These are phyloP conservation scores for Plantago elongata DNA, from an alignment of 257 asterid genomes.

Conservation along the genomic window DNA sequence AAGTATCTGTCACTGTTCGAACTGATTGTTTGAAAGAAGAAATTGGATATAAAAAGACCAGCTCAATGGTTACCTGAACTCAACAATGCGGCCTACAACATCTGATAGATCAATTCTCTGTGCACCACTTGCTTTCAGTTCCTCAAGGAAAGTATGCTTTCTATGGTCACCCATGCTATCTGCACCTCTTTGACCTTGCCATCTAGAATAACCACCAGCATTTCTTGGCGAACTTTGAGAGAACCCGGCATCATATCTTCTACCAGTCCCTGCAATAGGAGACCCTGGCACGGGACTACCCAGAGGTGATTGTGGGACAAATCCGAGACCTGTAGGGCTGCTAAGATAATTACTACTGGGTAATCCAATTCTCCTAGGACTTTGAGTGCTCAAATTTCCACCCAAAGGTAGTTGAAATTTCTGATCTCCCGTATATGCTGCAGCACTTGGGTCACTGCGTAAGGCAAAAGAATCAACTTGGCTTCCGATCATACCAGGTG, in stretches of 20 bases:
- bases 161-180: conserved; percentile 47
- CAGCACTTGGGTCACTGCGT: conserved; percentile 34
- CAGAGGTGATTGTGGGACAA: conserved; percentile 64
- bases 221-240: conserved; percentile 50
- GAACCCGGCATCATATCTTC: conserved; percentile 48
- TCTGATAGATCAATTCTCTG: conserved; percentile 69
- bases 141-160: conserved; percentile 70
- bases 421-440: conserved; percentile 49
- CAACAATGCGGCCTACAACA: conserved; percentile 61
- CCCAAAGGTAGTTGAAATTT: conserved; percentile 39
- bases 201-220: conserved; percentile 45
- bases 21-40: conserved; percentile 3
- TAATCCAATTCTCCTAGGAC: conserved; percentile 45
- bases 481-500: conserved; percentile 36
- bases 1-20: conserved; percentile 1
- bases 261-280: conserved; percentile 55
- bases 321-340: conserved; percentile 45
- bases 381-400: conserved; percentile 38
- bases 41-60: not conserved
- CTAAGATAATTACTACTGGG: conserved; percentile 50
- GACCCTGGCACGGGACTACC: conserved; percentile 70
- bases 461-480: conserved; percentile 44
- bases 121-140: conserved; percentile 57
- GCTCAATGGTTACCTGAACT: conserved; percentile 52
- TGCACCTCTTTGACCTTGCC: conserved; percentile 63